Conservation (phyloP, 306 rosid species). For the Begonia peltatifolia region DNA sequence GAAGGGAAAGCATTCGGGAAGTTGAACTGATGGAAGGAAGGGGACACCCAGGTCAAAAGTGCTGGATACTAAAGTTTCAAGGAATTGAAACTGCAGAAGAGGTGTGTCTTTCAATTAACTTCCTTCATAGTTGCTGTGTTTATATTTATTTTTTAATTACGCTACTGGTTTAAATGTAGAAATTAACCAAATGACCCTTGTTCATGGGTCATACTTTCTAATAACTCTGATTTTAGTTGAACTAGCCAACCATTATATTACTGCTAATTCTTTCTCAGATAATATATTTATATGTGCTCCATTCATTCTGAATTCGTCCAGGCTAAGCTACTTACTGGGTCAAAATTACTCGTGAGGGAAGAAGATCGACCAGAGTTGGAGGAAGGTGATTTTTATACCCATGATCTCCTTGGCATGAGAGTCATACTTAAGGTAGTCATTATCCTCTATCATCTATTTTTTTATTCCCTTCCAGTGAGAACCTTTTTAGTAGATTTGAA, state of each 20-base stretch:
- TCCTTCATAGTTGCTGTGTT: too few relatives aligned
- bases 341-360: constrained; percentile 68
- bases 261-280: background rate
- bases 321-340: constrained; percentile 83
- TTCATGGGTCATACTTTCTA: too few relatives aligned
- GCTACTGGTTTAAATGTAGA: too few relatives aligned
- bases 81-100: constrained; percentile 61
- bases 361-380: constrained; percentile 79
- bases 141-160: too few relatives aligned
- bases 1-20: constrained; percentile 42
- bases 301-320: constrained; percentile 18
- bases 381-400: constrained; percentile 79
- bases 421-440: constrained; percentile 65
- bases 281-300: background rate
- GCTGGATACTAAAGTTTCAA: constrained; percentile 69
- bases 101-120: constrained; percentile 16
- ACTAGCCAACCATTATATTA: too few relatives aligned
- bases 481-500: too few relatives aligned
- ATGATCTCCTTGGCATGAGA: constrained; percentile 81
- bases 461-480: too few relatives aligned
- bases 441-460: background rate
- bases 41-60: constrained; percentile 66
- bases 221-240: too few relatives aligned
- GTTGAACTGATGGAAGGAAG: constrained; percentile 80
- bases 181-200: too few relatives aligned